phyloP scores from a whole-genome alignment of 2,329 filamentous ascomycete species.

The Botryotinia calthae region DNA sequence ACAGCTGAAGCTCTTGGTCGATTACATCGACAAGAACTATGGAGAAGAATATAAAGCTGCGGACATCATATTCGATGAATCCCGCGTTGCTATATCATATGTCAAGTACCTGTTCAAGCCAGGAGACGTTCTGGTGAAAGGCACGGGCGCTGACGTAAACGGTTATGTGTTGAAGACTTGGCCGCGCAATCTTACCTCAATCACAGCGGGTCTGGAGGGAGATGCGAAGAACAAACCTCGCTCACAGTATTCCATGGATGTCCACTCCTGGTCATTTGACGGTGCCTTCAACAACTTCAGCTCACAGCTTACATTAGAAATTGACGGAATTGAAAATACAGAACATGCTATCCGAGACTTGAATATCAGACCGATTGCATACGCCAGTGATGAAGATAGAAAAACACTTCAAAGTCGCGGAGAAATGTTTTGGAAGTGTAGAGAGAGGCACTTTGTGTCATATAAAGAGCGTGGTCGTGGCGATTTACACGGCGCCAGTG shows the following conservation, averaged over 20 bases:
- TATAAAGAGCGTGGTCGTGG: background rate
- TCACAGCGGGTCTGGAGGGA: background rate
- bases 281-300: background rate
- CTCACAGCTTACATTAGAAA: background rate
- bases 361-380: background rate
- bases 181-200: background rate
- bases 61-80: background rate
- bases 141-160: background rate
- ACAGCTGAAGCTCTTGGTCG: background rate
- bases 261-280: background rate
- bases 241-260: background rate
- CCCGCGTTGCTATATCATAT: background rate
- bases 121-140: background rate
- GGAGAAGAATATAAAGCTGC: background rate
- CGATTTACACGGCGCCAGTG: background rate
- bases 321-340: background rate
- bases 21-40: background rate
- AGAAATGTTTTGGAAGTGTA: background rate
- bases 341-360: background rate
- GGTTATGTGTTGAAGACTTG: background rate
- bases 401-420: background rate
- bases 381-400: background rate
- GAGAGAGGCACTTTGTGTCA: background rate
- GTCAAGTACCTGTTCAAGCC: background rate
- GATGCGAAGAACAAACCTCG: background rate